Base-by-base conservation (phyloP, 306 rosid species). In the Glycyrrhiza uralensis region DNA sequence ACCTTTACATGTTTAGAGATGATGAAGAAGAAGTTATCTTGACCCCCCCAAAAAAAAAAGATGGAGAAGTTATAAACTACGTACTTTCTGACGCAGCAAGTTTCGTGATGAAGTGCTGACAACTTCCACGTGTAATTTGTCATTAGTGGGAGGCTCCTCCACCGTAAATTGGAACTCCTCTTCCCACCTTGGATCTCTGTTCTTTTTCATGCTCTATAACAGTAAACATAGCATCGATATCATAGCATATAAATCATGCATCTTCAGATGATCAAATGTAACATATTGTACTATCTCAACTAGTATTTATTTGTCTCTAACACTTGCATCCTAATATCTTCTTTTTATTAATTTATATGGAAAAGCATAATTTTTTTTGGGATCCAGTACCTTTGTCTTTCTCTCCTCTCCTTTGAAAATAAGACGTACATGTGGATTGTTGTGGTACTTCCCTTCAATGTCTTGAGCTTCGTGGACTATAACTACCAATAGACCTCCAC, bases 131-230 rank as follows among this genome's bases (percentile, higher is more conserved):
- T 87, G 96, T 74, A 93, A 4, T 82, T 66, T 90, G 1, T 90
- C 92, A n/a, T 83, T 81, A 6, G 74, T 79, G 24, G 98, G 98
- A 78, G 96, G 92, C 65, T 90, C 88, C 9, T 90, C 92, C 69
- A 87, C 75, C 82, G 44, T 62, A 77, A 87, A 90, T 28, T 81
- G 74, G 49, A 93, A 93, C 66, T 93, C 94, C 61, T 93, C 97
- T 28, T 81, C 97, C 98, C 98, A 93, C 52, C 96, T 86, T 11
- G 98, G 98, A 82, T 93, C 96, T 79, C 93, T 87, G 76, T 70
- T 90, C 81, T 89, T 93, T 74, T 89, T 93, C 63, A 93, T 14
- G 19, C 3, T 73, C 97, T 93, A 67, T 38, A 80, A 36, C 14
- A 33, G 38, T 54, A 44, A 58, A 69, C 66, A 42, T 15, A 36